Evolutionary conservation across 2,329 filamentous ascomycete species (phyloP).

Genomic region (Dothideomycetes sp.): DNA sequence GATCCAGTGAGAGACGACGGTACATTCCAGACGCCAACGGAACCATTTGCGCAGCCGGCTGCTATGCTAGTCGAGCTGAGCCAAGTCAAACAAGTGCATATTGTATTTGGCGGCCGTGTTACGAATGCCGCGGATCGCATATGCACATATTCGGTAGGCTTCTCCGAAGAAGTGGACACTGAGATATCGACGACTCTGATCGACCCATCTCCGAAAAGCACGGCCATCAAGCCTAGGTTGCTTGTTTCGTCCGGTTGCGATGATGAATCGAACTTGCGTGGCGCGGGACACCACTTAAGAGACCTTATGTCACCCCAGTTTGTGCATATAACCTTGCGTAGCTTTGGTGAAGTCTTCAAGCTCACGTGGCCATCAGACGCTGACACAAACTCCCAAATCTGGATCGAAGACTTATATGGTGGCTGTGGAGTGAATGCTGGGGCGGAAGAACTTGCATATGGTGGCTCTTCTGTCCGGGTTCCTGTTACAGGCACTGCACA

Average conservation of each 20-base stretch:
- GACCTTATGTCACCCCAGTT: conserved; percentile 45
- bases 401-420: conserved; percentile 39
- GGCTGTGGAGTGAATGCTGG: conserved; percentile 41
- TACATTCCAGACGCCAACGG: conserved; percentile 42
- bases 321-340: conserved; percentile 42
- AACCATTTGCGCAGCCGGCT: conserved; percentile 46
- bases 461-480: conserved; percentile 23
- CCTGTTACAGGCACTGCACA: conserved; percentile 17
- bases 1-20: conserved; percentile 20
- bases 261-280: conserved; percentile 20
- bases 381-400: conserved; percentile 47
- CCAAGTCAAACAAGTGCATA: conserved; percentile 48
- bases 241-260: conserved; percentile 19
- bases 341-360: conserved; percentile 29
- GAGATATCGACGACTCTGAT: conserved; percentile 44
- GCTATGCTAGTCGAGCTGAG: conserved; percentile 44
- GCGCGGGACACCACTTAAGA: conserved; percentile 46
- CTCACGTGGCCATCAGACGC: conserved; percentile 29
- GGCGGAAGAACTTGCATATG: conserved; percentile 22
- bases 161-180: conserved; percentile 11
- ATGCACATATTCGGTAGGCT: conserved; percentile 23
- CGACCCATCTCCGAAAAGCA: conserved; percentile 47
- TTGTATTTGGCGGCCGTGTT: conserved; percentile 36
- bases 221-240: conserved; percentile 43
- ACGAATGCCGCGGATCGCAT: conserved; percentile 39